Base-by-base conservation (phyloP, 352 stramenopile species). In the Globisporangium mamillatum region DNA sequence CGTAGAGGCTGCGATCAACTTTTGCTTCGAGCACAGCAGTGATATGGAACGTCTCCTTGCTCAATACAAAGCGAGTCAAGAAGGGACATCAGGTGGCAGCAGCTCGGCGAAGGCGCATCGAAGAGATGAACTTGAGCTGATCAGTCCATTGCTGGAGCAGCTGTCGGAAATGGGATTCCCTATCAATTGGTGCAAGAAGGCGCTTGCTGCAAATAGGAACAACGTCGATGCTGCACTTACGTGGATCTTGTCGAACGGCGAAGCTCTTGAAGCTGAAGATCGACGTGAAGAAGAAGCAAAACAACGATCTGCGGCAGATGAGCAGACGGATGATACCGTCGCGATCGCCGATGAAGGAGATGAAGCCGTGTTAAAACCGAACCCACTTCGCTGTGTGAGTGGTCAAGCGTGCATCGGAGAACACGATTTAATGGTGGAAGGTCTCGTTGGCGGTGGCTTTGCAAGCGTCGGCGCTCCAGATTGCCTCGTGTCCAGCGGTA, bases 121-220 rank as follows among this genome's bases (percentile, higher is more conserved):
- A 52, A 84, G 85, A 60, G 74, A 86, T 27, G 77, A 88, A n/a
- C 62, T 84, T 36, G 88, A 93, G 54, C 63, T 73, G 9, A 88
- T 94, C 50, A 92, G 78, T 44, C 88, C 81, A 12, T 63, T 97
- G 25, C 71, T 97, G 10, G 87, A 96, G 52, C 90, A 97, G 59
- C 77, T 98, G 29, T 91, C 88, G 0, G 91, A 97, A 68, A 98
- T 98, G 93, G 93, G 93, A 1, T 98, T 98, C 56, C 92, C 92
- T n/a, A 78, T 91, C 54, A 94, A 94, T 63, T 97, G 90, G 91
- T 98, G 93, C 75, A 92, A 95, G 65, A 95, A 96, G 52, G 92
- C 93, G 44, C 76, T 98, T 4, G 85, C 78, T 44, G 86, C 91
- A 16, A 97, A 95, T 36, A 79, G 91, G 29, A 93, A 96, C 67